Evolutionary conservation across 1,284 basidiomycete genomes (phyloP), one percentile per base, ranked within the genome.

Genomic region (Kalmanozyma brasiliensis): DNA sequence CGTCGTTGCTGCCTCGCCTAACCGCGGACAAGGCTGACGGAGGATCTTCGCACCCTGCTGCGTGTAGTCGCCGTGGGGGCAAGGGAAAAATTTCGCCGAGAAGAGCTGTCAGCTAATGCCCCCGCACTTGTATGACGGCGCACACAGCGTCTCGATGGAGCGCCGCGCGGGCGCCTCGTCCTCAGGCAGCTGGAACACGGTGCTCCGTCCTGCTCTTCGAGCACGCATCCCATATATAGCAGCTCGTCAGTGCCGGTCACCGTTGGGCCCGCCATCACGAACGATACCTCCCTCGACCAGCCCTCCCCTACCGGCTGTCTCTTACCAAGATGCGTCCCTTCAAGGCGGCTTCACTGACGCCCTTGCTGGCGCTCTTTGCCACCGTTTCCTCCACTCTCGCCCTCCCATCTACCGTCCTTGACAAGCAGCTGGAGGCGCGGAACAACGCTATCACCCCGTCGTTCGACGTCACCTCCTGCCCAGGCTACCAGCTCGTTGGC

Each of bases 401-500:
- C 4, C 59, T 68, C 9, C 58, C 65, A 19, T 61, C 59, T 20
- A 52, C 58, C 23, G 46, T 52, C 29, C 19, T 44, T 9, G 48
- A 56, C 6, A 51, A 56, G 23, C 52, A 58, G 41, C 48, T 57
- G 23, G 49, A 62, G 47, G 53, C n/a, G n/a, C n/a, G n/a, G n/a
- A n/a, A n/a, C n/a, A n/a, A n/a, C n/a, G n/a, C 51, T 5, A 44
- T 53, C 40, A 32, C 66, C 1, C 69, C 73, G 3, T 59, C 56
- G 10, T 74, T 65, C 26, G 52, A 73, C 37, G 47, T 63, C 6
- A 59, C 61, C 33, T 29, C 35, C 17, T 75, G 73, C 24, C 59
- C 70, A 1, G 73, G 73, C 23, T 75, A 75, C 52, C 40, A 58
- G 55, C 40, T 73, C 32, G 60, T 63, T n/a, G 66, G 73, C 17